phyloP scores from a whole-genome alignment of 139 green algal species.

The Zygnema circumcarinatum region DNA sequence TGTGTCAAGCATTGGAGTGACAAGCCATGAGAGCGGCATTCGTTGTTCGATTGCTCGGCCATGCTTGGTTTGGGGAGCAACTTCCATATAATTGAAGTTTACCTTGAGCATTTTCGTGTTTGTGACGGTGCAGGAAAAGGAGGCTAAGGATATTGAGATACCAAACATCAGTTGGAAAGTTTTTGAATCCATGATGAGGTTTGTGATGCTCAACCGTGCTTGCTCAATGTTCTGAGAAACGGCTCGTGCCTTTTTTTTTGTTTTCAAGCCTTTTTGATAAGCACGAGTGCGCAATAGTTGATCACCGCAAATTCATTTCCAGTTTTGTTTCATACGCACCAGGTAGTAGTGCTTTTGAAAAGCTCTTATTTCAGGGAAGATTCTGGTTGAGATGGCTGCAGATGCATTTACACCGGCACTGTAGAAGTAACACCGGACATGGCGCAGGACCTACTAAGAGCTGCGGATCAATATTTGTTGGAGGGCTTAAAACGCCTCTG shows the following conservation, averaged over 20 bases:
- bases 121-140: conserved; percentile 70
- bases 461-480: conserved; percentile 94
- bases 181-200: conserved; percentile 77
- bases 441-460: conserved; percentile 74
- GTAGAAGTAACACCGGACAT: conserved; percentile 74
- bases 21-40: too few species aligned
- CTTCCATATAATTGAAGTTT: too few species aligned
- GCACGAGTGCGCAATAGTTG: neutral
- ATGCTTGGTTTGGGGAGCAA: too few species aligned
- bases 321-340: too few species aligned
- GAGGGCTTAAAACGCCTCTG: conserved; percentile 93
- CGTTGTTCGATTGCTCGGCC: too few species aligned
- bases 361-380: too few species aligned
- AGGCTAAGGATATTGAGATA: conserved; percentile 86
- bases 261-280: neutral
- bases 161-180: conserved; percentile 88
- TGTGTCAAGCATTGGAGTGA: too few species aligned
- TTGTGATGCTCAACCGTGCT: neutral
- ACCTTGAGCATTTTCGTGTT: neutral
- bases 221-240: neutral
- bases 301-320: too few species aligned
- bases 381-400: neutral
- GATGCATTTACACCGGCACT: conserved; percentile 88
- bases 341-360: too few species aligned
- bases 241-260: neutral